Evolutionary conservation across 495 filamentous ascomycete species (phyloP), one percentile per base, ranked within the genome.

Genomic region (Opeltia flavorubescens): DNA sequence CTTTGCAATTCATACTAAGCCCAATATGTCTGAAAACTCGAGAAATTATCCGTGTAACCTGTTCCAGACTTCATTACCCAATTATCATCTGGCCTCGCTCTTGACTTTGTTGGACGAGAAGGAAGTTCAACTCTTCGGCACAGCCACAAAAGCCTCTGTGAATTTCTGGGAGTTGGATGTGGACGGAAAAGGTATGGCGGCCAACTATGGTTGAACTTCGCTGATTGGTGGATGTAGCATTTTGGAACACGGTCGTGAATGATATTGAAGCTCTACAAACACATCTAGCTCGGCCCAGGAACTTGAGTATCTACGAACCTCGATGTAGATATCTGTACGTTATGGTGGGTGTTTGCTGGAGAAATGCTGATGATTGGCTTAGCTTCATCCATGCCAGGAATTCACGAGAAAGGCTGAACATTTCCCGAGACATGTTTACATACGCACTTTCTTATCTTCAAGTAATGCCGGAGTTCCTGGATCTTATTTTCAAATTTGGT

Each of bases 401-500:
- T 29, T 64, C 62, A 2, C 40, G 61, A 41, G 55, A 56, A 13
- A 38, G 36, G 5, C 50, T 66, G 27, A 53, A 50, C 9, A 55
- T 56, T 31, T 58, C 48, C 20, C 52, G 55, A 20, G 43, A 56
- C 8, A 69, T 68, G 60, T 51, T 70, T 6, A 51, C 50, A 3
- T 41, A 53, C 23, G 38, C 57, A n/a, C 52, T 70, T 13, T 67
- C 63, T 3, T 57, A 67, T 48, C 60, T 65, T 47, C 67, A 69
- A 60, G 65, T 68, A 9, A 64, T 65, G 56, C 60, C 66, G 5
- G 51, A 50, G 13, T 69, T 68, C 51, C 31, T 69, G 2, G 66
- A 69, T 29, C 63, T 70, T 31, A 15, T 70, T 1, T 67, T 65
- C 43, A 58, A 57, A 18, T 70, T 69, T 53, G 63, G 68, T 4